These are phyloP conservation scores for Oryza longistaminata DNA, from an alignment of 176 grass and related monocot genomes.

Conservation along the genomic window DNA sequence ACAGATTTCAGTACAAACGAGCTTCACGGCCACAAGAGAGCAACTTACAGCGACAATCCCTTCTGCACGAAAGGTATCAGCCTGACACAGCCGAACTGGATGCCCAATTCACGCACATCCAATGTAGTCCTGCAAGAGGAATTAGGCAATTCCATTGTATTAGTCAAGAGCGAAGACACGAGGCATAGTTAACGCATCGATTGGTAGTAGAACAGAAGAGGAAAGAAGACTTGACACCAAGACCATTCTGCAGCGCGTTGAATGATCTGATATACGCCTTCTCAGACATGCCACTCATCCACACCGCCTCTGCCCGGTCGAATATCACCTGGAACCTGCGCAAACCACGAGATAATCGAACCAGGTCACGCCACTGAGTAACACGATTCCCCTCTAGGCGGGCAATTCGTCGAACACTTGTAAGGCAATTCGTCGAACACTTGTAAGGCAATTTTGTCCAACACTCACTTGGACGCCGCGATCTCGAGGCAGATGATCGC, in stretches of 20 bases:
- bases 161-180: not conserved
- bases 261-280: constrained; percentile 93
- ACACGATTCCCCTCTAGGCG: not conserved
- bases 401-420: constrained; percentile 46
- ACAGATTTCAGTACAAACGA: not conserved
- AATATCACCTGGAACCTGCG: constrained; percentile 81
- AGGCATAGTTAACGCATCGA: not conserved
- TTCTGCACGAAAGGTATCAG: constrained; percentile 90
- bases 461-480: constrained; percentile 73
- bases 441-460: not conserved
- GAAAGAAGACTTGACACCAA: constrained; percentile 70
- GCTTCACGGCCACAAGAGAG: not conserved
- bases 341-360: not conserved
- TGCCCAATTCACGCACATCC: constrained; percentile 81
- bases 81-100: constrained; percentile 94
- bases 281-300: constrained; percentile 95
- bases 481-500: constrained; percentile 95
- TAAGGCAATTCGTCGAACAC: not conserved
- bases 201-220: not conserved
- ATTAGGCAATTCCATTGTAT: not conserved
- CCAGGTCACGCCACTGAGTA: not conserved
- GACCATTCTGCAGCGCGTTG: constrained; percentile 85
- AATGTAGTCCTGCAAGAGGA: constrained; percentile 53
- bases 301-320: constrained; percentile 69
- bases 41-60: constrained; percentile 73